Base-by-base conservation (phyloP, 2,329 filamentous ascomycete genomes). In the Trichoderma guizhouense region DNA sequence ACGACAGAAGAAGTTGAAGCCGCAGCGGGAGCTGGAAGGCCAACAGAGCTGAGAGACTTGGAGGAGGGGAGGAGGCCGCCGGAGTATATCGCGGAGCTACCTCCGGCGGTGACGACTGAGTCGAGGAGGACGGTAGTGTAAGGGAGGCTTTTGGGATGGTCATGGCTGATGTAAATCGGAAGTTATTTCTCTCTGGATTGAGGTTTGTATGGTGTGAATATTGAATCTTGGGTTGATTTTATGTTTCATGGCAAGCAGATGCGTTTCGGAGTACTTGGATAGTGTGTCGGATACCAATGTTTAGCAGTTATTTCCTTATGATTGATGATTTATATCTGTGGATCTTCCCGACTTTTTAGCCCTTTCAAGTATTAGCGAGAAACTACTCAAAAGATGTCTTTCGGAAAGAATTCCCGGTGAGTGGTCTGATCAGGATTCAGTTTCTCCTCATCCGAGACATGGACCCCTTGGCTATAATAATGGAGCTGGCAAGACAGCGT, bases 21-120 rank as follows among this genome's bases (percentile, higher is more conserved):
- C 7, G 55, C 55, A 3, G 7, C 28, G 15, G 60, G 24, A 30
- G 47, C 28, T 30, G 60, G 24, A 24, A 39, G 18, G 7, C 21
- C 43, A 24, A 70, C 72, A 47, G 77, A 79, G 72, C n/a, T 76
- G 58, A 75, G 74, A 26, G 77, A 79, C 53, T 55, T 79, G 18
- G 79, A 79, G 71, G 74, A 74, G 58, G 76, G 73, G 30, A 68
- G 71, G 2, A 74, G 73, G 64, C 80, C 79, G 34, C 80, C 79
- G 2, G 77, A 76, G 18, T 81, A 81, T 72, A 30, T 67, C 36
- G 71, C 76, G 28, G 74, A 75, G 57, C 79, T 78, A 15, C 72
- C 71, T 26, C 74, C 78, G 34, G 76, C 76, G 26, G 64, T 77
- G 28, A 75, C 74, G 24, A 74, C 73, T 11, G 72, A 76, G 30